A percentile compares a stretch with the other conserved stretches of the same genome.
Conservation (phyloP, 1,139 yeast species). For the Dujonia santamariae region DNA sequence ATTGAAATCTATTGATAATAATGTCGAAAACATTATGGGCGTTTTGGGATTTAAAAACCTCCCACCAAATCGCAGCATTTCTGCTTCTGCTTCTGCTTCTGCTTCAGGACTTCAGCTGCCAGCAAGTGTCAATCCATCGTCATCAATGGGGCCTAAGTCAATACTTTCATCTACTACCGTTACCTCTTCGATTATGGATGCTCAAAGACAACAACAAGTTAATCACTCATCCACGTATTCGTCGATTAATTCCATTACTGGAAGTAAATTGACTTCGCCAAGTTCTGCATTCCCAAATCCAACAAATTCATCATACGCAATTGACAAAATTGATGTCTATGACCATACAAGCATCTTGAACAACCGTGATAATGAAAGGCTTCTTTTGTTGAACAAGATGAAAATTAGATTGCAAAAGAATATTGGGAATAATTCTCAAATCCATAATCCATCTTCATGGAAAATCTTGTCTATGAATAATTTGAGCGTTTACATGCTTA, state of each 20-base stretch:
- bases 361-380: constrained; percentile 21
- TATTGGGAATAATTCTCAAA: constrained; percentile 26
- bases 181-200: constrained; percentile 37
- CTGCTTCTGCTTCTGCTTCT: too few relatives aligned
- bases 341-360: constrained; percentile 16
- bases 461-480: constrained; percentile 40
- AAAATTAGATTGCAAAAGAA: constrained; percentile 40
- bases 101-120: constrained; percentile 2
- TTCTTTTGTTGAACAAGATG: constrained; percentile 26
- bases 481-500: constrained; percentile 26
- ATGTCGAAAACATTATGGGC: constrained; percentile 28
- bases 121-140: background rate
- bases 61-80: too few relatives aligned
- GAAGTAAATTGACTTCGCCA: constrained; percentile 4
- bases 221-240: constrained; percentile 14
- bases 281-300: constrained; percentile 7
- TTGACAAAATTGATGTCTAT: constrained; percentile 3
- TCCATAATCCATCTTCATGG: constrained; percentile 42
- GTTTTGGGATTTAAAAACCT: constrained; percentile 13
- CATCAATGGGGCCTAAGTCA: constrained; percentile 7
- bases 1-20: constrained; percentile 22
- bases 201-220: constrained; percentile 3
- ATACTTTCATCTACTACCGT: constrained; percentile 31
- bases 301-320: constrained; percentile 6
- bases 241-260: constrained; percentile 23